Evolutionary conservation across 495 filamentous ascomycete genomes (phyloP).

Genomic region (Neurospora discreta): DNA sequence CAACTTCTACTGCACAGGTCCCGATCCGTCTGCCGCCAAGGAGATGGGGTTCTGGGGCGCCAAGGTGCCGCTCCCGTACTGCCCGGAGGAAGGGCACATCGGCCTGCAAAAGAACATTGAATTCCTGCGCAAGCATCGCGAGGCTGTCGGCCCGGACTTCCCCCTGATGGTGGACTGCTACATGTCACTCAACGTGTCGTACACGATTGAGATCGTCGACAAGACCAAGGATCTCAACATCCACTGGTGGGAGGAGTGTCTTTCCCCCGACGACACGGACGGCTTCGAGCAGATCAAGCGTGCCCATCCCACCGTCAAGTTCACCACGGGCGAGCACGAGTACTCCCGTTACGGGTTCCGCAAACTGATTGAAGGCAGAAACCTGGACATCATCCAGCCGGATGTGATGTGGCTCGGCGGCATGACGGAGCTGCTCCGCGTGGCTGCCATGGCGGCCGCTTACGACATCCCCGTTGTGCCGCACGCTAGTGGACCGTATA

Average conservation of each 20-base stretch:
- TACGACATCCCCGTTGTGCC: conserved; percentile 94
- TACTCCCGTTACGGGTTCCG: conserved; percentile 89
- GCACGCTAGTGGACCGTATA: conserved; percentile 84
- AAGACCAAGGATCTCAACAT: conserved; percentile 72
- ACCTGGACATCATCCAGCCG: conserved; percentile 86
- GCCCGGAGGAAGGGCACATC: conserved; percentile 71
- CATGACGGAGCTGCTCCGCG: conserved; percentile 81
- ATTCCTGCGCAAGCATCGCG: conserved; percentile 74
- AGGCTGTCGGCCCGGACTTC: conserved; percentile 77
- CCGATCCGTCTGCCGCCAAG: conserved; percentile 67
- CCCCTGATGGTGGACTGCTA: conserved; percentile 94
- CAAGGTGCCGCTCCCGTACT: conserved; percentile 81
- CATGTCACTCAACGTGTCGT: conserved; percentile 85
- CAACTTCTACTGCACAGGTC: conserved; percentile 90
- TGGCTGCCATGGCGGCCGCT: conserved; percentile 76
- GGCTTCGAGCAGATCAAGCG: conserved; percentile 80
- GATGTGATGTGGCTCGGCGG: conserved; percentile 97
- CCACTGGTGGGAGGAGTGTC: conserved; percentile 94
- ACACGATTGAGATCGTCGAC: conserved; percentile 82
- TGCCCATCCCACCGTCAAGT: conserved; percentile 81
- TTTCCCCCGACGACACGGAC: conserved; percentile 77
- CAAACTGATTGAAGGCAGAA: conserved; percentile 82
- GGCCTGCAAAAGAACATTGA: conserved; percentile 81
- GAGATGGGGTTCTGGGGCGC: conserved; percentile 77
- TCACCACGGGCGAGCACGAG: conserved; percentile 92